These are phyloP conservation scores for Auricularia sp. DNA, from an alignment of 768 basidiomycete species.

Conservation along the genomic window DNA sequence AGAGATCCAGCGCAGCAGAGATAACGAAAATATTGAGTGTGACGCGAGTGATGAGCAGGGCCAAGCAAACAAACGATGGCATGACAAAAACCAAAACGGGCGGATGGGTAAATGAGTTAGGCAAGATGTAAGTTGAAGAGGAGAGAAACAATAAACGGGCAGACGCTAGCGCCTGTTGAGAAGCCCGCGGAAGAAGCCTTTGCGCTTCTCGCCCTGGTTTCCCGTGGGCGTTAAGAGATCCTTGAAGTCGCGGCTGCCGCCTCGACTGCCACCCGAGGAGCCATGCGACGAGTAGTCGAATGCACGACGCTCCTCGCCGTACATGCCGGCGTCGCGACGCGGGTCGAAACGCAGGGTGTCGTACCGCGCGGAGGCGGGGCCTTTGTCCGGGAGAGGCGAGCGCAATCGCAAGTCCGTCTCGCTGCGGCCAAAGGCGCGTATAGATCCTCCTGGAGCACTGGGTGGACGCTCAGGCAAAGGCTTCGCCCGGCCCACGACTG, in stretches of 20 bases:
- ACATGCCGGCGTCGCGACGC: neutral
- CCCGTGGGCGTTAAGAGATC: slow-evolving; percentile 1
- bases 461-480: neutral
- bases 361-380: neutral
- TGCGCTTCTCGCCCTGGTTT: slow-evolving; percentile 19
- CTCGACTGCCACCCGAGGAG: neutral
- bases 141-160: neutral
- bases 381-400: neutral
- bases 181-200: slow-evolving; percentile 32
- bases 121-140: neutral
- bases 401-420: neutral
- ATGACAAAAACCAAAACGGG: neutral
- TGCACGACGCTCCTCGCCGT: neutral
- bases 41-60: no score
- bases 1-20: neutral
- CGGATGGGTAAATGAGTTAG: neutral
- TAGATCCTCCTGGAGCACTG: neutral
- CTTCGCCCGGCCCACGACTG: neutral
- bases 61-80: no score
- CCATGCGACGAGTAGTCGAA: neutral
- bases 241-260: neutral
- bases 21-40: no score
- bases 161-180: slow-evolving; percentile 25
- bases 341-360: neutral
- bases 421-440: neutral